Evolutionary conservation across 768 basidiomycete species (phyloP), one percentile per base, ranked within the genome.

Genomic region (Trametes villosa): DNA sequence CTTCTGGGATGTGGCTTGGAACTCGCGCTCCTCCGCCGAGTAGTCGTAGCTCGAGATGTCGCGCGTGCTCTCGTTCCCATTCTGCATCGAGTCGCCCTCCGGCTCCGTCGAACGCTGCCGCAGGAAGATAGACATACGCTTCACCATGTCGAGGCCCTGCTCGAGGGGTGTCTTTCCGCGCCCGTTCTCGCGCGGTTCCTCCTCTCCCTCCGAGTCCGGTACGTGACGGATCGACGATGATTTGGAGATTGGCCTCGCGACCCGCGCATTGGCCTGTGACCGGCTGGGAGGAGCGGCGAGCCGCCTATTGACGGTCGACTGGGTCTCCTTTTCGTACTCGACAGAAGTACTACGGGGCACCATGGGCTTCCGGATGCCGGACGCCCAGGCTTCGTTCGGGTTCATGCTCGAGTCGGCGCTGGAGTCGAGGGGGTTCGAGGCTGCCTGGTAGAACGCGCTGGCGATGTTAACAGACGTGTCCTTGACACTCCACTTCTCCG

Each of bases 381-480:
- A 87, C 2, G 85, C 85, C 91, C 89, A 91, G 0, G 86, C 74
- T 53, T 77, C 77, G 71, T 89, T 88, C 29, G 85, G 84, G 65
- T 82, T 84, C 66, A 71, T 75, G 31, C 40, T 58, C 29, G 42
- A 64, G 38, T 63, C 55, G 41, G 63, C 60, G 44, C 63, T 57
- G 56, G 55, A 63, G 17, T 66, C 65, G 42, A 59, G 41, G 38
- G 71, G 75, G 4, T 69, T 68, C 50, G 70, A 77, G 22, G 83
- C 89, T 20, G 92, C 93, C 72, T 88, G 86, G 65, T 80, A 77
- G 69, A 95, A 90, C 30, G 92, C 93, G 67, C 84, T 83, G 11
- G 92, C 93, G 68, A 93, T 88, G 74, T 92, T 90, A 51, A 94
- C 93, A 20, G 91, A 88, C 45, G 93, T 94, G 74, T 92, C 91